Conservation (phyloP, 371 early-diverging fungal genomes). For the Circinella minor region DNA sequence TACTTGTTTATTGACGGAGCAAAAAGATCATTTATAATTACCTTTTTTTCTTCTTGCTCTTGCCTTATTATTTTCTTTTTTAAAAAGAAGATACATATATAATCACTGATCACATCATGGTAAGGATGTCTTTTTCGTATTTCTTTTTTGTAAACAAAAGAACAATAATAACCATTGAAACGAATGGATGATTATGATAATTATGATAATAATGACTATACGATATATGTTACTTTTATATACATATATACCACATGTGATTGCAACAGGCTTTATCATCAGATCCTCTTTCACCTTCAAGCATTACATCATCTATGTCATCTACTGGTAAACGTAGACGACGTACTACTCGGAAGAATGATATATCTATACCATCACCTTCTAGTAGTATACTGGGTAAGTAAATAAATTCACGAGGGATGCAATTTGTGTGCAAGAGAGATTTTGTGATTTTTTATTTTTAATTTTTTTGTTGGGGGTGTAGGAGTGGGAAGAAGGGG, state of each 20-base stretch:
- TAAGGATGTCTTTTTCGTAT: no score
- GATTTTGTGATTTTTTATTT: background rate
- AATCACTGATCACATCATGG: no score
- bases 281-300: constrained; percentile 7
- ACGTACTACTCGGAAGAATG: constrained; percentile 8
- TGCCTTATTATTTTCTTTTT: no score
- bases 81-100: no score
- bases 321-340: constrained; percentile 1
- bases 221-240: background rate
- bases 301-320: constrained; percentile 2
- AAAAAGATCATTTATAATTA: no score
- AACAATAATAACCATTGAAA: background rate
- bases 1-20: no score
- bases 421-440: background rate
- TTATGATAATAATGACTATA: no score
- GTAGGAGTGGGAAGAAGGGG: no score
- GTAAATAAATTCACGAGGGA: background rate
- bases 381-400: constrained; percentile 9
- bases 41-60: no score
- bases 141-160: background rate
- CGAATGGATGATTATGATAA: no score
- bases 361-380: background rate
- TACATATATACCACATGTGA: background rate
- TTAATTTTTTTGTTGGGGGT: background rate
- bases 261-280: constrained; percentile 4